Evolutionary conservation across 495 filamentous ascomycete genomes (phyloP), one percentile per base, ranked within the genome.

Genomic region (Neurospora hispaniola): DNA sequence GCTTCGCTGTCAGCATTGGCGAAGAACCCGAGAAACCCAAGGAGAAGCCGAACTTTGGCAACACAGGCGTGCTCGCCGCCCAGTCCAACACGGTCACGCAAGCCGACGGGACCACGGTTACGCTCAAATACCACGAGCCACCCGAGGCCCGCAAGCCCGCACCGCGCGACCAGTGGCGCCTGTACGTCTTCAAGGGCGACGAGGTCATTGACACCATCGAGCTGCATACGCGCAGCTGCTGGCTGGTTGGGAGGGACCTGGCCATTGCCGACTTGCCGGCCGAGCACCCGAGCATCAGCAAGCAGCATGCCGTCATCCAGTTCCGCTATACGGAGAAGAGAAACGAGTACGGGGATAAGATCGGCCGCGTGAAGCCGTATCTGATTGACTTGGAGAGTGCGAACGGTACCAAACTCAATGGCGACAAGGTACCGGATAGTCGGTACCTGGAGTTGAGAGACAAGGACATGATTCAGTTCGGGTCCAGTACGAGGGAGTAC

Each of bases 121-220:
- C 93, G 3, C 85, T 99, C 27, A 98, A 98, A 84, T 98, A 99
- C 83, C 90, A 97, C 81, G 96, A 99, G 81, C 96, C 96, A 5
- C 85, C 93, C 23, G 96, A 98, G 82, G 92, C 94, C 27, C 92
- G 96, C 71, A 96, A 97, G 72, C 93, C 96, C 0, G 88, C 95
- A 0, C 76, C 90, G 0, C 90, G 90, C 68, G 88, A 93, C 75
- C 83, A 88, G 42, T 98, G 94, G 94, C 92, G 93, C 48, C 82
- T 99, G 42, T 99, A 97, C 78, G 88, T 97, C 20, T 99, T 99
- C 88, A 97, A 97, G 78, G 92, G 90, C 14, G 76, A 86, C 39
- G 91, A 94, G 70, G 83, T 96, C 9, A 77, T 97, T 42, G 91
- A 95, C 72, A 94, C 92, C 9, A 86, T 97, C 27, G 88, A 93